Base-by-base conservation (phyloP, 345 rosid genomes). In the Salix koriyanagi region DNA sequence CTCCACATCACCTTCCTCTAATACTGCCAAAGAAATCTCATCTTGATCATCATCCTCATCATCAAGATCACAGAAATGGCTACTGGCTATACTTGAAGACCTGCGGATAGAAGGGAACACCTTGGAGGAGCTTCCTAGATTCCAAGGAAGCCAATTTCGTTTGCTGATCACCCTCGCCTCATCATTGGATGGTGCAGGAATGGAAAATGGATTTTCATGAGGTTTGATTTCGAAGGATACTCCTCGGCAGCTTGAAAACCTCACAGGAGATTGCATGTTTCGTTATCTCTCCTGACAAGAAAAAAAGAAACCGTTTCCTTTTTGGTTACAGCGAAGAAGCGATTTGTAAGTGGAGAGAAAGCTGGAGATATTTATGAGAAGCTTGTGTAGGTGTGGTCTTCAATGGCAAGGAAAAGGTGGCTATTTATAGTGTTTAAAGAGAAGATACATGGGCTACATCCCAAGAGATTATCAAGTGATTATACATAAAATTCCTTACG, bases 51-150 rank as follows among this genome's bases (percentile, higher is more conserved):
- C 85, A 19, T 76, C 80, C 6, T 52, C 81, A 0, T 85, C 86
- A 7, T 92, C 93, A 14, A 89, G 84, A 32, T 93, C 95, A 56
- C 95, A 89, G 83, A 88, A 91, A 83, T 90, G 98, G 85, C 94
- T 87, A 67, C 94, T 91, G 5, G 88, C 13, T 74, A 80, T 82
- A 76, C 97, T 91, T 32, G 48, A 25, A 6, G 94, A 85, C 65
- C 80, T 83, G 70, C 74, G 73, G 5, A 89, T 30, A 66, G 90
- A 87, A 78, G 83, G 86, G 69, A 85, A 75, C 37, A 88, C 80
- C 70, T 58, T 82, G 6, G 89, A 85, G 7, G 84, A 77, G 83
- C 76, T 72, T 50, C 83, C 85, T 67, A 44, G 54, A 23, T 78
- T 61, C 89, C 87, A 85, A 12, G 88, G 86, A 72, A 82, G 75